Conservation (phyloP, 352 stramenopile species). For the Pythium oligandrum region DNA sequence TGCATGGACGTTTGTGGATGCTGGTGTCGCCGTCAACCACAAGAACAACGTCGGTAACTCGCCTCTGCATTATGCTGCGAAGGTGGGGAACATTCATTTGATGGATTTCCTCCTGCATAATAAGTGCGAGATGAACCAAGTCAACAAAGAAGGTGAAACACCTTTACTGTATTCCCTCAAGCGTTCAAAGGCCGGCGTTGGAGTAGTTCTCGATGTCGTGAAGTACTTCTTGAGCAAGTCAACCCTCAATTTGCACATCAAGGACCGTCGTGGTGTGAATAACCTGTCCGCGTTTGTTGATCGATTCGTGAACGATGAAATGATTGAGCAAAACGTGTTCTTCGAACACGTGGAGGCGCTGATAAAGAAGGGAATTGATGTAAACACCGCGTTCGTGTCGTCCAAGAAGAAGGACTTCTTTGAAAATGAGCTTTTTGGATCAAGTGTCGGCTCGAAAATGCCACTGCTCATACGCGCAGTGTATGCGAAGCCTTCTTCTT, state of each 20-base stretch:
- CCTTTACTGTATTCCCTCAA: constrained; percentile 50
- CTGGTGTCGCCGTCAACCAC: constrained; percentile 25
- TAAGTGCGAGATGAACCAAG: constrained; percentile 32
- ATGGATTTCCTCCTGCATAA: constrained; percentile 75
- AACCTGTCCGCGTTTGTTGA: constrained; percentile 50
- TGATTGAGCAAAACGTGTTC: constrained; percentile 3
- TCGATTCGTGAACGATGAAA: constrained; percentile 32
- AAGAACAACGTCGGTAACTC: constrained; percentile 35
- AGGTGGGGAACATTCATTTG: constrained; percentile 46
- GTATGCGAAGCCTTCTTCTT: constrained; percentile 23
- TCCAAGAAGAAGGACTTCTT: constrained; percentile 28
- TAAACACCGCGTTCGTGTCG: constrained; percentile 42
- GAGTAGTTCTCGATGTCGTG: constrained; percentile 28
- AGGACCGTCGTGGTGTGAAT: constrained; percentile 40
- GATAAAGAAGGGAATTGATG: constrained; percentile 47
- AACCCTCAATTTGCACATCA: constrained; percentile 30
- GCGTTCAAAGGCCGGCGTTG: constrained; percentile 13
- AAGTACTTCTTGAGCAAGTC: constrained; percentile 46
- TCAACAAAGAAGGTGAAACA: constrained; percentile 41
- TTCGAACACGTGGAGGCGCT: constrained; percentile 8
- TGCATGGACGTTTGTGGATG: constrained; percentile 65
- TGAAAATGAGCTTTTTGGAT: constrained; percentile 26
- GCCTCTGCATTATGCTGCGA: constrained; percentile 56
- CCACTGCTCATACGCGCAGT: constrained; percentile 38
- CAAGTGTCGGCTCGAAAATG: constrained; percentile 25